Percentiles rank a stretch among this genome's conserved stretches.
These are phyloP conservation scores for Beauveria varroae DNA, from an alignment of 2,329 filamentous ascomycete genomes.

Conservation along the genomic window DNA sequence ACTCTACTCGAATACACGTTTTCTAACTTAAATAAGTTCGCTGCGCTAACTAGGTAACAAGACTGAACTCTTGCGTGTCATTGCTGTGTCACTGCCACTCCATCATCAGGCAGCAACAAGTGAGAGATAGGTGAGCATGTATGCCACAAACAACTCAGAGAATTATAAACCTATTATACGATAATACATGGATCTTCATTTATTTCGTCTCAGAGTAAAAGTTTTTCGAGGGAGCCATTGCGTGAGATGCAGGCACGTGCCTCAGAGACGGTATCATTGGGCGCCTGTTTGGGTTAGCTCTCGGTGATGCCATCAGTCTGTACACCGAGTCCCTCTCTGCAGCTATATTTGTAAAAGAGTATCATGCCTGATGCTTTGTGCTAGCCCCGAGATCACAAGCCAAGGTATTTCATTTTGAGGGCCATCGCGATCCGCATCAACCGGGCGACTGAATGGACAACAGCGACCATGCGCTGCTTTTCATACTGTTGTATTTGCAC, in stretches of 20 bases:
- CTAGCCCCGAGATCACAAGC: slow-evolving; percentile 27
- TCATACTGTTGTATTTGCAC: slow-evolving; percentile 40
- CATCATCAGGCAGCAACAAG: background rate
- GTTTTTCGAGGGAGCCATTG: background rate
- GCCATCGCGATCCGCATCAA: slow-evolving; percentile 34
- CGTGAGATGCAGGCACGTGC: background rate
- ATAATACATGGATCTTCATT: background rate
- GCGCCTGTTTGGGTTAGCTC: slow-evolving; percentile 40
- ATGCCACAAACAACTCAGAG: background rate
- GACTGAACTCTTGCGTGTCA: background rate
- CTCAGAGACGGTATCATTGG: slow-evolving; percentile 20
- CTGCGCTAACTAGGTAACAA: background rate
- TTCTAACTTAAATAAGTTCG: background rate
- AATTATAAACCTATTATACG: background rate
- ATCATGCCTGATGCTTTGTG: slow-evolving; percentile 32
- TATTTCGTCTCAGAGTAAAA: no score
- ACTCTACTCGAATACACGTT: background rate
- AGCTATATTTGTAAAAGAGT: slow-evolving; percentile 24
- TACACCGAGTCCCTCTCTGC: slow-evolving; percentile 46
- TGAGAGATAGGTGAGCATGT: background rate
- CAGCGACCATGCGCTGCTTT: slow-evolving; percentile 44
- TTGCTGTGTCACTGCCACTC: background rate
- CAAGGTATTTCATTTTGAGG: slow-evolving; percentile 36
- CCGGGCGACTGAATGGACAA: slow-evolving; percentile 46
- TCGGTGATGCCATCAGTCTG: slow-evolving; percentile 46